Conservation (phyloP, 495 filamentous ascomycete species). For the Polyplosphaeria fusca region DNA sequence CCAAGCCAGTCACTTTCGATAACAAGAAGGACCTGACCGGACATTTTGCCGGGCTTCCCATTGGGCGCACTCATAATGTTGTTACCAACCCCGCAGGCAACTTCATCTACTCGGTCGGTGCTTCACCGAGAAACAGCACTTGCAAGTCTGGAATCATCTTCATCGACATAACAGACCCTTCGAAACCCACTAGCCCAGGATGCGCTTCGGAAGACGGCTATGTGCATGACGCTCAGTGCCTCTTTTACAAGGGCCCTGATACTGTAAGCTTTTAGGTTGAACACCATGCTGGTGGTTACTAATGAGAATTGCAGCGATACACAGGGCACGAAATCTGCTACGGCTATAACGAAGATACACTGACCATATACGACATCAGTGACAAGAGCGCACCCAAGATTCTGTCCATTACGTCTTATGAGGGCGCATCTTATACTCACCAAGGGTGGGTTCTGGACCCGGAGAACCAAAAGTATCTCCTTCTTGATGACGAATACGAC, state of each 20-base stretch:
- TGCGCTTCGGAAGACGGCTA: conserved; percentile 56
- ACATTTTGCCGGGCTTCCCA: conserved; percentile 41
- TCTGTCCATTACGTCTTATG: conserved; percentile 56
- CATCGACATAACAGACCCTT: conserved; percentile 45
- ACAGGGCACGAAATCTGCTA: conserved; percentile 58
- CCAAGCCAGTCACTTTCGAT: conserved; percentile 40
- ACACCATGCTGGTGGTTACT: too few relatives aligned
- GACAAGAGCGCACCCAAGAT: conserved; percentile 49
- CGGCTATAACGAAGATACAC: conserved; percentile 53
- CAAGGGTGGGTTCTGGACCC: conserved; percentile 59
- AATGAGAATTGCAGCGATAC: too few relatives aligned
- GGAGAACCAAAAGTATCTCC: conserved; percentile 53
- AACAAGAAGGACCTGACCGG: conserved; percentile 38
- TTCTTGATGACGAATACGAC: conserved; percentile 62
- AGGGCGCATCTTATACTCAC: conserved; percentile 58
- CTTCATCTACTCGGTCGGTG: conserved; percentile 53
- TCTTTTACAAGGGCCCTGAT: conserved; percentile 57
- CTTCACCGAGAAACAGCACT: conserved; percentile 45
- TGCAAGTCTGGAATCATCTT: conserved; percentile 55
- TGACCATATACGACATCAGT: conserved; percentile 53
- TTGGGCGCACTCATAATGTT: conserved; percentile 41
- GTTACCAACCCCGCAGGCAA: conserved; percentile 49
- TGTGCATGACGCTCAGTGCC: conserved; percentile 60
- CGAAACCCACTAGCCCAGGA: conserved; percentile 51
- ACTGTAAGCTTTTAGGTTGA: too few relatives aligned